Base-by-base conservation (phyloP, 768 basidiomycete genomes). In the Termitomyces heimii region DNA sequence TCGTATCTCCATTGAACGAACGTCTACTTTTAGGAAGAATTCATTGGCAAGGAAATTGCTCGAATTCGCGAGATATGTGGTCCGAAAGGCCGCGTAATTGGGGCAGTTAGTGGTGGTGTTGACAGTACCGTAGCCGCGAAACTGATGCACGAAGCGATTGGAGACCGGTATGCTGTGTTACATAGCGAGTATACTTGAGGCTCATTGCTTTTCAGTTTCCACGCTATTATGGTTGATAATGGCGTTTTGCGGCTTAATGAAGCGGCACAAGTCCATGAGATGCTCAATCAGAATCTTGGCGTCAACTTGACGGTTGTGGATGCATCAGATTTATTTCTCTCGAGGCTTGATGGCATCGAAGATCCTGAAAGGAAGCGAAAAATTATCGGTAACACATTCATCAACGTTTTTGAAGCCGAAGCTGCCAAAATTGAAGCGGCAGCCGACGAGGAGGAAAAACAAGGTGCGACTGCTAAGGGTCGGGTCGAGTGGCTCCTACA, bases 141-240 rank as follows among this genome's bases (percentile, higher is more conserved):
- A 73, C 80, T 99, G 59, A 99, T 99, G 97, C 95, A 98, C 64
- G 95, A 98, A 76, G 97, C 97, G 28, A 98, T 99, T 65, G 97
- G 97, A 29, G 94, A 98, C 70, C 82, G 96, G 93, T 92, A 67
- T 43, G 77, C 49, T 28, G 6, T 18, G 14, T 29, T 44, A n/a
- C 24, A 44, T 20, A 14, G 2, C 4, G 26, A 5, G 48, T 22
- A 52, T 42, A 52, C 57, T 26, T 31, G 55, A 48, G 53, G 60
- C 54, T 37, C 42, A 55, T 45, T 32, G 28, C 40, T 48, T 32
- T 37, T 8, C 65, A 96, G 95, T 58, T 99, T 99, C 81, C 97
- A 96, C 67, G 97, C 95, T 10, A 97, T 98, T 75, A 95, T 98
- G 94, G 97, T 98, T 44, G 96, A 98, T 73, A 99, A 99, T 67